Conservation (phyloP, 805 yeast species). For the Kodamaea sagamina region DNA sequence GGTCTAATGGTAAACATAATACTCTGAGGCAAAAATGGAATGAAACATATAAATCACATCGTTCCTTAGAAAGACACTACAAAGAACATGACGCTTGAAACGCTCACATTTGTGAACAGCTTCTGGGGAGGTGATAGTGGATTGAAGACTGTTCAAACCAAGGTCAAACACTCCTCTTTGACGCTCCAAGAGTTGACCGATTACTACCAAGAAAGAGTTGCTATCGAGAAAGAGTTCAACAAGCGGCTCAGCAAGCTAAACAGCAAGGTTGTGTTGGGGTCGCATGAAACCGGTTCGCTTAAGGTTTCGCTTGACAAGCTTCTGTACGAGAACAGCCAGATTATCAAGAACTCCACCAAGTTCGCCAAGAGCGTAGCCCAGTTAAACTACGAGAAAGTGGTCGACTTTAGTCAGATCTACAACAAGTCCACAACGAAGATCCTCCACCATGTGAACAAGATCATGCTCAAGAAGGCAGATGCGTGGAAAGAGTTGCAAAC, state of each 20-base stretch:
- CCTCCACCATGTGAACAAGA: slow-evolving; percentile 56
- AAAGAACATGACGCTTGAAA: slow-evolving; percentile 11
- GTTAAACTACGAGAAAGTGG: slow-evolving; percentile 50
- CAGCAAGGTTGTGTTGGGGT: slow-evolving; percentile 48
- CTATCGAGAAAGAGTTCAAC: slow-evolving; percentile 74
- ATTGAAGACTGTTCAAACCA: slow-evolving; percentile 51
- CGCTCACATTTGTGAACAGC: slow-evolving; percentile 40
- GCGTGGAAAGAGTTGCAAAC: slow-evolving; percentile 37
- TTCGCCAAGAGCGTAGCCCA: slow-evolving; percentile 54
- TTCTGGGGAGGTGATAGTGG: slow-evolving; percentile 72
- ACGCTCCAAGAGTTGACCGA: slow-evolving; percentile 46
- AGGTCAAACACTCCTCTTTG: slow-evolving; percentile 59
- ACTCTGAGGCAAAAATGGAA: background rate
- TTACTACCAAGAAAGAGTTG: slow-evolving; percentile 44
- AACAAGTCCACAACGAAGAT: slow-evolving; percentile 56
- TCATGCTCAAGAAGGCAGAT: slow-evolving; percentile 49
- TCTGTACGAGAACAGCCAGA: slow-evolving; percentile 56
- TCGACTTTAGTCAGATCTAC: slow-evolving; percentile 51
- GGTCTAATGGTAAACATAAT: background rate
- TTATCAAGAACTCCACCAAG: slow-evolving; percentile 57
- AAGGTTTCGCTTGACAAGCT: slow-evolving; percentile 61
- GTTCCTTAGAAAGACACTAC: background rate
- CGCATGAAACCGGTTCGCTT: slow-evolving; percentile 59
- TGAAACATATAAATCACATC: background rate
- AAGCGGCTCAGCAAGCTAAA: slow-evolving; percentile 55